phyloP scores from a whole-genome alignment of 495 filamentous ascomycete genomes.

The Neurospora discreta region DNA sequence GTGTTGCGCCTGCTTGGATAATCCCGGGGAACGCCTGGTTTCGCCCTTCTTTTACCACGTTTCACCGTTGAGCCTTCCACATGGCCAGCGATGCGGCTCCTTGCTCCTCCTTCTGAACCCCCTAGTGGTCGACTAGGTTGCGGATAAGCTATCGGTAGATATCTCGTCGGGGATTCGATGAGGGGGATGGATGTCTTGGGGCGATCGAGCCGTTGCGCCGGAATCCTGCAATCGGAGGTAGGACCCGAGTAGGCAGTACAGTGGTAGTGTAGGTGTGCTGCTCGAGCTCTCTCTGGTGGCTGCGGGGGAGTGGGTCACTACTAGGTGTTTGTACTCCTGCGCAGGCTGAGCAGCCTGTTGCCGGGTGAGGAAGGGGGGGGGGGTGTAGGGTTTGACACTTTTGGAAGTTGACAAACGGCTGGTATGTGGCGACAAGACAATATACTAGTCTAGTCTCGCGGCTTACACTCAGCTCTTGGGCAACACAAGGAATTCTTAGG shows the following conservation, averaged over 20 bases:
- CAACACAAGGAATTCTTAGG: constrained; percentile 3
- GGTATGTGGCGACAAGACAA: constrained; percentile 6
- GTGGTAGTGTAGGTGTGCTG: not conserved
- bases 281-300: not conserved
- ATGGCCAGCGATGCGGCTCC: constrained; percentile 26
- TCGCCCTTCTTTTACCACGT: constrained; percentile 10
- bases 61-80: constrained; percentile 18
- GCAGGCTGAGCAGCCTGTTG: not conserved
- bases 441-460: constrained; percentile 12
- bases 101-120: not conserved
- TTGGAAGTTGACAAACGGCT: constrained; percentile 6
- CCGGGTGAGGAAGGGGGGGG: not conserved
- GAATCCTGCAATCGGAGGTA: not conserved
- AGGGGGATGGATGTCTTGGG: constrained; percentile 1
- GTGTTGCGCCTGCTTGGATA: constrained; percentile 5
- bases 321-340: not conserved
- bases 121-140: not conserved
- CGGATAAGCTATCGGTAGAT: not conserved
- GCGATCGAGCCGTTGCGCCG: not conserved
- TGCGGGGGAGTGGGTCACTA: not conserved
- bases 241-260: not conserved
- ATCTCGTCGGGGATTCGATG: constrained; percentile 3
- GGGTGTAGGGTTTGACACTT: not conserved
- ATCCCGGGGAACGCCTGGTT: constrained; percentile 3
- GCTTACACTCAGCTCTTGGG: constrained; percentile 9